Base-by-base conservation (phyloP, 208 protist genomes). In the Vickermania ingenoplastis region DNA sequence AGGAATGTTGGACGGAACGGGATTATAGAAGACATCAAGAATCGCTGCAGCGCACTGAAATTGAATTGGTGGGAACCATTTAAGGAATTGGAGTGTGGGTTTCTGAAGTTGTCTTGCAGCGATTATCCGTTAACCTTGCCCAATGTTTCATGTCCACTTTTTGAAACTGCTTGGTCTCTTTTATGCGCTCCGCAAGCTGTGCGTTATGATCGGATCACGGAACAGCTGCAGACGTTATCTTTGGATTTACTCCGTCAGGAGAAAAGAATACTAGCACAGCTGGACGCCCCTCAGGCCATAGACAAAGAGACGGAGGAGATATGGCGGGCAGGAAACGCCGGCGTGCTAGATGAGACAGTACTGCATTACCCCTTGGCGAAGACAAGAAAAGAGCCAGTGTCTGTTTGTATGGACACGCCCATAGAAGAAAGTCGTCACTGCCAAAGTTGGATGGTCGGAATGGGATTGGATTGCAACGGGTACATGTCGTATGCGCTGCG, bases 401-500 rank as follows among this genome's bases (percentile, higher is more conserved):
- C n/a, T n/a, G n/a, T n/a, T n/a, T n/a, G n/a, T n/a, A n/a, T n/a
- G n/a, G n/a, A n/a, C n/a, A n/a, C n/a, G n/a, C n/a, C n/a, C n/a
- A n/a, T n/a, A n/a, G n/a, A n/a, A n/a, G n/a, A n/a, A n/a, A n/a
- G n/a, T n/a, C n/a, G n/a, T n/a, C 36, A 17, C 13, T 55, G 5
- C 51, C 5, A 22, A n/a, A 14, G 22, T 5, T 55, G 58, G 61
- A 67, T 75, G 63, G 67, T 67, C 13, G 69, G 67, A 22, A 61
- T 73, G 7, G 76, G 76, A 4, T 59, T 72, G 27, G 76, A 82
- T 54, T 64, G 64, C 13, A 62, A 61, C 3, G 60, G 56, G 57
- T 74, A 82, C 64, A 36, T 65, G 25, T 63, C 71, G 5, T 59
- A 66, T 29, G 52, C 74, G 54, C 60, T 82, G 57, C n/a, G 53